Conservation (phyloP, 371 early-diverging fungal genomes). For the Haplosporangium sp. region DNA sequence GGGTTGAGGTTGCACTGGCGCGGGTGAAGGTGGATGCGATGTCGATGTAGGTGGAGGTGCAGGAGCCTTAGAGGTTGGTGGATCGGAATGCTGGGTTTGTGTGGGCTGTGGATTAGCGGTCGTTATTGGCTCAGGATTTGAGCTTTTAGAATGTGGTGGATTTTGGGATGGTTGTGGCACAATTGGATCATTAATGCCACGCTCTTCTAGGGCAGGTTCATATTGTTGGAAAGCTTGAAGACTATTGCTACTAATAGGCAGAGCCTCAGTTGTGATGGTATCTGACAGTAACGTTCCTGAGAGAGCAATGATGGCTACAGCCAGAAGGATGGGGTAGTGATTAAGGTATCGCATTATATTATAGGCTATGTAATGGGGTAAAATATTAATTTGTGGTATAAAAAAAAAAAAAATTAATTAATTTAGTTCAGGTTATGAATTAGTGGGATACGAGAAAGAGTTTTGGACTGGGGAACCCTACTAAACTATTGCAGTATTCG, state of each 20-base stretch:
- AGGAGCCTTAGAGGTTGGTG: constrained; percentile 2
- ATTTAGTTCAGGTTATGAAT: background rate
- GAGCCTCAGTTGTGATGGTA: constrained; percentile 4
- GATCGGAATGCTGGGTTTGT: constrained; percentile 4
- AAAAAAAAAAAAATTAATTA: background rate
- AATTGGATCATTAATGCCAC: background rate
- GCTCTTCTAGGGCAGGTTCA: constrained; percentile 1
- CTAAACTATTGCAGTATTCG: background rate
- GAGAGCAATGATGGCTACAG: constrained; percentile 16
- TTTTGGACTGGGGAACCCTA: constrained; percentile 9
- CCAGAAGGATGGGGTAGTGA: constrained; percentile 14
- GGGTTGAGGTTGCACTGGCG: constrained; percentile 6
- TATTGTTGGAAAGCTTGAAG: background rate
- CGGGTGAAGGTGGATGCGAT: background rate
- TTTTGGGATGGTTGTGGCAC: background rate
- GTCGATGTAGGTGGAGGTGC: background rate
- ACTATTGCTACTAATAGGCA: background rate
- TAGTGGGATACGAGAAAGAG: background rate
- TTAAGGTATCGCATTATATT: constrained; percentile 4
- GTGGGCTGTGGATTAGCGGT: background rate
- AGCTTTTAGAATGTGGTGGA: constrained; percentile 2
- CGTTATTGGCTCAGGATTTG: background rate
- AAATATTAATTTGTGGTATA: no score
- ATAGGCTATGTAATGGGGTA: background rate
- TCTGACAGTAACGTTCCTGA: constrained; percentile 7